Base-by-base conservation (phyloP, 805 yeast genomes). In the Candida pseudoglaebosa region DNA sequence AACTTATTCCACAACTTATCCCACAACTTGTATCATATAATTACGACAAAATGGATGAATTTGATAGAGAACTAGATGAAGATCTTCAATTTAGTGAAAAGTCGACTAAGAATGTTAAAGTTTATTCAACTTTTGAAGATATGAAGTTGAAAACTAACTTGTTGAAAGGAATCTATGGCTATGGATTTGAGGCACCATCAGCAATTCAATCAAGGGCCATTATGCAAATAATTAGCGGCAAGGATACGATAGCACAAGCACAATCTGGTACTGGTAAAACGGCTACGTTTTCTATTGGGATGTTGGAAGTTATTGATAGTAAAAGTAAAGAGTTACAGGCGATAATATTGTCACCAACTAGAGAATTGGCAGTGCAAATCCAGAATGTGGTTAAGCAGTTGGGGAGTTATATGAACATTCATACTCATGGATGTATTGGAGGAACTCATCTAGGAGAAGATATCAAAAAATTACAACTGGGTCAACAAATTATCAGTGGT, bases 201-300 rank as follows among this genome's bases (percentile, higher is more conserved):
- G 93, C 98, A 41, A 93, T 93, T 71, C 99, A 93, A 73, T 90
- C 89, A 60, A 81, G 99, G 66, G 99, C 98, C 47, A 93, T 93
- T 53, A 72, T 84, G 68, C 99, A 95, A 63, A 90, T 93, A 65
- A 84, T 89, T 54, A 82, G 81, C 58, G 96, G 96, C 41, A 82
- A 89, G 65, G 99, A 93, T 66, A 95, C 90, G 39, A 80, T 93
- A 47, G 99, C 99, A 44, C 99, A 93, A 71, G 98, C 99, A 43
- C 99, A 93, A 70, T 88, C 96, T 26, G 99, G 99, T 68, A 93
- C 99, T 36, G 99, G 99, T 69, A 93, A 93, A 72, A 93, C 99
- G 20, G 99, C 98, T 48, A 93, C 99, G 34, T 93, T 93, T 74
- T 77, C 97, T 47, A 91, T 93, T 50, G 91, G 96, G 18, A 85